These are phyloP conservation scores for Oehlia diaphana DNA, from an alignment of 192 early-diverging fungal genomes.

Conservation along the genomic window DNA sequence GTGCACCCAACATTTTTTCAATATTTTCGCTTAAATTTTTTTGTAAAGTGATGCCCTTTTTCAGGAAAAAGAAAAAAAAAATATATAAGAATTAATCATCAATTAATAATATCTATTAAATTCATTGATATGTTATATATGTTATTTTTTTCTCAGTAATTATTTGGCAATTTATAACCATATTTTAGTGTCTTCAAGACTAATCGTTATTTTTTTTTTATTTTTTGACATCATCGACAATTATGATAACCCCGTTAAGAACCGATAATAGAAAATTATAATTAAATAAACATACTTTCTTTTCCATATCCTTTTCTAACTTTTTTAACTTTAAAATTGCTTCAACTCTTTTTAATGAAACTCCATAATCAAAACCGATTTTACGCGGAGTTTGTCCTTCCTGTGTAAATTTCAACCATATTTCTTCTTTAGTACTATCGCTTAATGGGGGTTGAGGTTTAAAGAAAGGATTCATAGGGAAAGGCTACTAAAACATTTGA, in stretches of 20 bases:
- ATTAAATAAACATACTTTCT: slow-evolving; percentile 45
- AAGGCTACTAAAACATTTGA: slow-evolving; percentile 56
- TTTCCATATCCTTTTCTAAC: slow-evolving; percentile 70
- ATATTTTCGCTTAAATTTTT: slow-evolving; percentile 74
- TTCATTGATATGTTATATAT: background rate
- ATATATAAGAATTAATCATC: background rate
- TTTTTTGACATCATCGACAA: too few species aligned
- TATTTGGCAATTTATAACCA: background rate
- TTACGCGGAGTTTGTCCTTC: slow-evolving; percentile 68
- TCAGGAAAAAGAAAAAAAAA: background rate
- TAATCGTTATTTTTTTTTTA: slow-evolving; percentile 17
- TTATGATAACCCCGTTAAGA: background rate
- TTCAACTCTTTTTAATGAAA: slow-evolving; percentile 84
- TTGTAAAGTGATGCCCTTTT: slow-evolving; percentile 58
- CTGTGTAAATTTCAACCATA: slow-evolving; percentile 66
- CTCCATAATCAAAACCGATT: slow-evolving; percentile 65
- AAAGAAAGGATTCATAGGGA: slow-evolving; percentile 90
- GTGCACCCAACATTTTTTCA: slow-evolving; percentile 79
- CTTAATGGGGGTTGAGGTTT: slow-evolving; percentile 73
- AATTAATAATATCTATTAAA: slow-evolving; percentile 19
- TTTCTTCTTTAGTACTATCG: slow-evolving; percentile 64
- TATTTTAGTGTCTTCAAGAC: slow-evolving; percentile 15
- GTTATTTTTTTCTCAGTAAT: background rate
- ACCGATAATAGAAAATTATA: background rate
- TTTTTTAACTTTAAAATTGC: slow-evolving; percentile 90